Percentiles rank a stretch among this genome's conserved stretches.
Evolutionary conservation across 208 protist genomes (phyloP).

Genomic region (Acanthamoeba castellanii): DNA sequence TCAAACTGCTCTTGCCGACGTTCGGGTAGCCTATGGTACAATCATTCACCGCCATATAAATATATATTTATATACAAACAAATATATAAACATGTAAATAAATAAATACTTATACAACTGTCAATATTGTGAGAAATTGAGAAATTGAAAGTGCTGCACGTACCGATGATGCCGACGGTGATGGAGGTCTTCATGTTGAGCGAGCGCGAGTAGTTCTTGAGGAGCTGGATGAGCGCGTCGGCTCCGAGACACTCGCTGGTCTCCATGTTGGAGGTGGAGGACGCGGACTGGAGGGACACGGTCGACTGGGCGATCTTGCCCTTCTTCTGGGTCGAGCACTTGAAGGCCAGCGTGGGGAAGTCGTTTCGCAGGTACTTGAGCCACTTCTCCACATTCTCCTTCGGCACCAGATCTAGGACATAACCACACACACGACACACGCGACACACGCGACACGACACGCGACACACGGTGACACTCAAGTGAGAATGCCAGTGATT

Average conservation of each 20-base stretch:
- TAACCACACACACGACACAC: neutral
- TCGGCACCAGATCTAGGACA: slow-evolving; percentile 94
- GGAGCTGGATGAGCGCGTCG: slow-evolving; percentile 92
- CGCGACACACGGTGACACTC: neutral
- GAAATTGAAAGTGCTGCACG: neutral
- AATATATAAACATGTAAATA: no score
- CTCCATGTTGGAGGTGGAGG: neutral
- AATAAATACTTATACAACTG: neutral
- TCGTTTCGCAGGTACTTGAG: slow-evolving; percentile 89
- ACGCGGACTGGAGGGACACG: neutral
- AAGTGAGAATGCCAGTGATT: neutral
- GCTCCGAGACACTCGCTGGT: slow-evolving; percentile 80
- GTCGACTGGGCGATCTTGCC: neutral
- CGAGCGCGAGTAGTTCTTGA: slow-evolving; percentile 83
- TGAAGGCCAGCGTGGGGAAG: slow-evolving; percentile 92
- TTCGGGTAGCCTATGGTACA: slow-evolving; percentile 96
- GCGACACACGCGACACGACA: no score
- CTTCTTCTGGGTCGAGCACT: slow-evolving; percentile 90
- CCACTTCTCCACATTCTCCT: slow-evolving; percentile 88
- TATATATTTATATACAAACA: no score
- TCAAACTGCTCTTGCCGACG: slow-evolving; percentile 97
- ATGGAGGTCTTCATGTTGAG: slow-evolving; percentile 92
- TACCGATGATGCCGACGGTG: slow-evolving; percentile 95
- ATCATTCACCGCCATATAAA: no score
- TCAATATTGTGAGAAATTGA: neutral